phyloP scores from a whole-genome alignment of 768 basidiomycete genomes.

The Artomyces pyxidatus region DNA sequence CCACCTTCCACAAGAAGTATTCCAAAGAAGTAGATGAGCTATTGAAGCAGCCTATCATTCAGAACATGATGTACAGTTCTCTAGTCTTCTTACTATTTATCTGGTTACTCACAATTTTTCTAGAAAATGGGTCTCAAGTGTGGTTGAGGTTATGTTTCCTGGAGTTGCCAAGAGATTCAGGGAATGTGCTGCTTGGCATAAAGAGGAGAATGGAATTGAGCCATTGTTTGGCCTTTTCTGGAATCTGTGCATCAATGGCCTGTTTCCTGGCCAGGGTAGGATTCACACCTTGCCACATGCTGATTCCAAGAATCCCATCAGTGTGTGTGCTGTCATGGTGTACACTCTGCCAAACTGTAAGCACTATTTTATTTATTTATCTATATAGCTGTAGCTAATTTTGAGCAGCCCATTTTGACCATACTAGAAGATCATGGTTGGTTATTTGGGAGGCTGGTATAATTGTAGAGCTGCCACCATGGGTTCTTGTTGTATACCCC shows the following conservation, averaged over 20 bases:
- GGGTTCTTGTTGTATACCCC: conserved; percentile 1
- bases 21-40: not conserved
- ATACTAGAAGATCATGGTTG: not conserved
- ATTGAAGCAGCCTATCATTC: not conserved
- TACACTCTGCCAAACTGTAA: not conserved
- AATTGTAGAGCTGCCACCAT: conserved; percentile 1
- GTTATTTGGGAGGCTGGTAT: conserved; percentile 2
- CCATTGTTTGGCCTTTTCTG: conserved; percentile 1
- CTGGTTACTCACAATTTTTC: not conserved
- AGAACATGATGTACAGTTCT: not conserved
- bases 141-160: not conserved
- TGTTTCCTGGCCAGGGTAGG: not conserved
- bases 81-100: not conserved
- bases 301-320: not conserved
- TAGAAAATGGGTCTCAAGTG: not conserved
- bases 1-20: not conserved
- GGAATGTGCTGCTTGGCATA: not conserved
- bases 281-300: not conserved
- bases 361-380: not conserved
- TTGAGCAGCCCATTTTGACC: not conserved
- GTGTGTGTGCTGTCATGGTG: not conserved
- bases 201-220: not conserved
- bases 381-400: not conserved
- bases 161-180: not conserved
- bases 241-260: not conserved